Evolutionary conservation across 1,284 basidiomycete genomes (phyloP), one percentile per base, ranked within the genome.

Genomic region (Puccinia novopanici): DNA sequence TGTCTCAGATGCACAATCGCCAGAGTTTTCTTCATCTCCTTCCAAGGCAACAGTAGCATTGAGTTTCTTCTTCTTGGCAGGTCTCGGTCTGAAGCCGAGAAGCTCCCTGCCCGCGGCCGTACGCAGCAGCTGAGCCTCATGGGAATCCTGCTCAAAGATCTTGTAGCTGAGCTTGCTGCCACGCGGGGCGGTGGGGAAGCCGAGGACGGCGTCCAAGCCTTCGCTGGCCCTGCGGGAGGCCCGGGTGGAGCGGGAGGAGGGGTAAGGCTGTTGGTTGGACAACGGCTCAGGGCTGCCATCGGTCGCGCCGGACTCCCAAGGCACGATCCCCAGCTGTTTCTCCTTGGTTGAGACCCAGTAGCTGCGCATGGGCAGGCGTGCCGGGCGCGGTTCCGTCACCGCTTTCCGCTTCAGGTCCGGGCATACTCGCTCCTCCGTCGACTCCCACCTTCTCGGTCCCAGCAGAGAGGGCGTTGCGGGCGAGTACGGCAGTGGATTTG

Each of bases 341-440:
- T 79, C 54, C 65, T 79, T 79, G 0, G 52, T 79, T 30, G 76
- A 71, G 40, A 79, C 65, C 76, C 76, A 79, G 34, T 79, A 79
- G 37, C 52, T 57, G 22, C 55, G 42, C 27, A 24, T 45, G 0
- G 76, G 76, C 1, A 77, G 52, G 12, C 42, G 30, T 9, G 37
- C 37, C 52, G 67, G 17, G 3, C 27, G 52, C 6, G 37, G n/a
- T 30, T 57, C 61, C 5, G 74, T 50, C 10, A 24, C 4, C 10
- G 48, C 34, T n/a, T 37, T 71, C 27, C 34, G 50, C 10, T 70
- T 65, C 24, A 22, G 37, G 10, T 27, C 45, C n/a, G 40, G 5
- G 12, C 30, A 45, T 10, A 13, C 12, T 27, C 34, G 10, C 17
- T 67, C 45, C 13, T 17, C 6, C n/a, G 22, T 24, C 22, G 71